Percentiles rank a stretch among this genome's conserved stretches.
Evolutionary conservation across 192 early-diverging fungal genomes (phyloP).

Genomic region (Radiomyces spectabilis): DNA sequence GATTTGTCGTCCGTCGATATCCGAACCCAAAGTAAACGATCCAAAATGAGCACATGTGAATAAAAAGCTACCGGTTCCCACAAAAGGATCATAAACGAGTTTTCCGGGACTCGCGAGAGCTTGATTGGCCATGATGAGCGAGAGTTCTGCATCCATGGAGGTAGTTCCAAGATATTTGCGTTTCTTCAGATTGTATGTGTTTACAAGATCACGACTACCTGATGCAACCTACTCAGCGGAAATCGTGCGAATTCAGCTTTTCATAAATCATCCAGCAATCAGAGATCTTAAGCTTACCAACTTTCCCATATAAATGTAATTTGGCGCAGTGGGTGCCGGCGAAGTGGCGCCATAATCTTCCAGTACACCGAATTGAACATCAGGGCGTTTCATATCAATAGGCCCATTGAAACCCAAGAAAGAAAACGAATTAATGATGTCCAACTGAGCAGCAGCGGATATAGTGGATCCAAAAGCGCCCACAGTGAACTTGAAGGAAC

Average conservation of each 20-base stretch:
- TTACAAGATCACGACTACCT: conserved; percentile 65
- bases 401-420: conserved; percentile 80
- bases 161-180: conserved; percentile 92
- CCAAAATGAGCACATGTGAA: conserved; percentile 94
- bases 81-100: conserved; percentile 93
- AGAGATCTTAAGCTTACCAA: no score
- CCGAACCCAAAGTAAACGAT: conserved; percentile 82
- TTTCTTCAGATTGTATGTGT: conserved; percentile 93
- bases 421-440: conserved; percentile 74
- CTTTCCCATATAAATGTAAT: conserved; percentile 61
- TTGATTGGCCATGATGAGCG: conserved; percentile 93
- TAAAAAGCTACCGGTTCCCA: conserved; percentile 91
- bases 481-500: conserved; percentile 72
- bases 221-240: conserved; percentile 42
- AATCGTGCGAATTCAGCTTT: background rate
- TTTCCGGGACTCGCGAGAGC: conserved; percentile 67
- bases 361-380: conserved; percentile 64
- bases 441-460: conserved; percentile 63
- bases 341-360: conserved; percentile 67
- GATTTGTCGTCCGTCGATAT: conserved; percentile 98
- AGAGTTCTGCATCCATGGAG: conserved; percentile 97
- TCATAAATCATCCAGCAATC: background rate
- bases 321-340: conserved; percentile 15
- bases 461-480: conserved; percentile 71
- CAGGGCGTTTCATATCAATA: conserved; percentile 77